Base-by-base conservation (phyloP, 441 rosid genomes). In the Omphalea diandra region DNA sequence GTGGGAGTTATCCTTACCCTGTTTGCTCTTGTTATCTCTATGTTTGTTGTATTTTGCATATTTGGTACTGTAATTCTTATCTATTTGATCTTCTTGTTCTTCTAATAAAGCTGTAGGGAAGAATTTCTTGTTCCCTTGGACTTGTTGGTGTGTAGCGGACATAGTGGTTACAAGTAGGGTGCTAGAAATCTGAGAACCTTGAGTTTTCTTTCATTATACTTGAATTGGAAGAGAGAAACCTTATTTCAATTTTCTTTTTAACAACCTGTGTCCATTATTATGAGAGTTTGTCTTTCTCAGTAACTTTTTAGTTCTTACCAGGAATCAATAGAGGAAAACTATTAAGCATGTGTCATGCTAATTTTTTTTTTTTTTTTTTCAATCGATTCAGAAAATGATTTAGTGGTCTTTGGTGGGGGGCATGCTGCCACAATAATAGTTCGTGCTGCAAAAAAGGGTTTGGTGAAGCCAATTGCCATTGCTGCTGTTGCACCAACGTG, bases 401-500 rank as follows among this genome's bases (percentile, higher is more conserved):
- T 88, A 71, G 85, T 89, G 54, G 76, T 91, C 68, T 80, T 90
- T 63, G 98, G 96, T 67, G 94, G 96, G 62, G 97, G 96, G 36
- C 96, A 90, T 85, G 97, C 95, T 60, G 90, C 97, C 70, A 88
- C 95, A 65, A 63, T 88, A 55, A 73, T 81, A 38, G 76, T 89
- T 62, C 88, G 90, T 79, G 95, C 95, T 33, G 80, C 89, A 1
- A 82, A 79, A 70, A 91, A 90, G 73, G 87, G 85, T 76, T 76
- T 90, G 83, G 87, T 88, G 69, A 90, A 90, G 79, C 91, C 96
- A 67, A 80, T 80, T 73, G 96, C 93, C 55, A 87, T 88, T 49
- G 95, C 95, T 67, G 95, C 93, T 10, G 89, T 91, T 64, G 97
- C 98, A 31, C 96, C 97, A 35, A 89, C 96, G 61, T 89, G 93